phyloP scores from a whole-genome alignment of 169 alveolate genomes.

The Plasmodium knowlesi region DNA sequence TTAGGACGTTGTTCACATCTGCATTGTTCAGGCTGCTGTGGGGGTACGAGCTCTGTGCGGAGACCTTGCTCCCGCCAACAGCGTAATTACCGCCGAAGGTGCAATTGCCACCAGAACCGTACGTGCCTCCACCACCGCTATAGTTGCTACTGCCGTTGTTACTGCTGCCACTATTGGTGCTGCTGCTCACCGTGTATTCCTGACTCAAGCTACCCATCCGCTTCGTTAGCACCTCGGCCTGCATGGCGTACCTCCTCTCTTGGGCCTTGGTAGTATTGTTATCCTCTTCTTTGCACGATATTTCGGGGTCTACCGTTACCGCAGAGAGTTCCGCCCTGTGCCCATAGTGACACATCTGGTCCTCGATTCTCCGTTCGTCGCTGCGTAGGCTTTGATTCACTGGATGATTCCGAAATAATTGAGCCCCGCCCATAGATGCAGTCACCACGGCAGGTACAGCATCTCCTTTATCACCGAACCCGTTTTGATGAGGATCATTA shows the following conservation, averaged over 20 bases:
- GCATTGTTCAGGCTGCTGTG: background rate
- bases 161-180: constrained; percentile 8
- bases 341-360: background rate
- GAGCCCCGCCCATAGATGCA: background rate
- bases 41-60: too few species aligned
- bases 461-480: background rate
- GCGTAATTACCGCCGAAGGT: background rate
- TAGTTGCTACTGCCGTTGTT: constrained; percentile 1
- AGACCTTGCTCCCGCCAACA: background rate
- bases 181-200: background rate
- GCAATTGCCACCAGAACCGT: background rate
- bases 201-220: background rate
- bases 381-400: background rate
- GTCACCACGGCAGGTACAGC: background rate
- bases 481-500: background rate
- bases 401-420: background rate
- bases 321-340: background rate
- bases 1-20: background rate
- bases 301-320: background rate
- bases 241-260: background rate
- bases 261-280: background rate
- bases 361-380: background rate
- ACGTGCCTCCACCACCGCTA: background rate
- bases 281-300: background rate
- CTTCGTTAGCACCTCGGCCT: background rate